Evolutionary conservation across 2,329 filamentous ascomycete species (phyloP), one percentile per base, ranked within the genome.

Genomic region (Venturiaceae sp.): DNA sequence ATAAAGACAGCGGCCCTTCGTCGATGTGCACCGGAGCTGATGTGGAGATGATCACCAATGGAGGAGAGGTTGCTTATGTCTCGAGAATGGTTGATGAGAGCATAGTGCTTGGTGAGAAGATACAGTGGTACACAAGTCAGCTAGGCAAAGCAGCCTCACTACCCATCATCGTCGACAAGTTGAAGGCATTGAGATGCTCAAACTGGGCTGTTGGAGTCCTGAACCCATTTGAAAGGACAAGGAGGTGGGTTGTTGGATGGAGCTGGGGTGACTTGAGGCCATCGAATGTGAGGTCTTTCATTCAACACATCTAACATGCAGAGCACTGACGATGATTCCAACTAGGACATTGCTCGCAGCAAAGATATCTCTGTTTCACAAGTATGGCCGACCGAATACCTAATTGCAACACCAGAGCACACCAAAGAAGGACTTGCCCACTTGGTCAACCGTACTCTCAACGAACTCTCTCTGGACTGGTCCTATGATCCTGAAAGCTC

Each of bases 81-180:
- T 73, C 76, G 1, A 80, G 83, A 5, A 86, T 96, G 62, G 76
- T 95, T 4, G 73, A 80, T 0, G 88, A 95, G 68, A 90, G 86
- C 34, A 69, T 87, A 0, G 60, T 68, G 0, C 73, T 90, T 16
- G 34, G 44, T 1, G 75, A 80, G 0, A 77, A 79, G 9, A 83
- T 95, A 0, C 81, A 83, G 61, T 99, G 94, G 94, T 97, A 94
- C 71, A 94, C 87, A 1, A 85, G 85, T 57, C 95, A 97, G 90
- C 77, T 97, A 0, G 92, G 92, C 0, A 95, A 95, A 66, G 75
- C 89, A 32, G 79, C 80, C 0, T 92, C 86, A 63, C 77, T 87
- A 0, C 75, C 77, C 0, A 71, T 86, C 0, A 74, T 96, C 0
- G 77, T 84, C 5, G 77, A 78, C 55, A 75, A 87, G 7, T 70